Base-by-base conservation (phyloP, 768 basidiomycete genomes). In the Neoboletus magnificus region DNA sequence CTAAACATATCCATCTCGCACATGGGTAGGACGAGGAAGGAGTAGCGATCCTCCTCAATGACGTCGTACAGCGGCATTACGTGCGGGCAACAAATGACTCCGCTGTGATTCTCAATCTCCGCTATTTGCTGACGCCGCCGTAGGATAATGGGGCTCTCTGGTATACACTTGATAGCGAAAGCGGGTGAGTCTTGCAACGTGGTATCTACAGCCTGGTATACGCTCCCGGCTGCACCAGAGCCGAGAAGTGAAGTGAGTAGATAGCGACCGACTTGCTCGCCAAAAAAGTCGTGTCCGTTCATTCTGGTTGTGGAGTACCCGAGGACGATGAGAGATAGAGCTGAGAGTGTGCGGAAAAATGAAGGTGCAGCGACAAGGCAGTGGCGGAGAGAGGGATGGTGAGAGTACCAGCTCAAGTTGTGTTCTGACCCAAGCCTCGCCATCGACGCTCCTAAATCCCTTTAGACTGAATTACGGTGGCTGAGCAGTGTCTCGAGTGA, bases 121-220 rank as follows among this genome's bases (percentile, higher is more conserved):
- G 89, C 81, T 15, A 71, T 62, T 69, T 93, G 90, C 64, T 82
- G 83, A 46, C 75, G 64, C 33, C 78, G 79, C 57, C 83, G 79
- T 47, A 76, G 73, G 43, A 80, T 77, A 53, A 79, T 68, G 25
- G 73, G 74, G 7, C 76, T 74, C 59, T 80, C 79, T 61, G 77
- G 76, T 33, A 91, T 74, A 66, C 89, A 91, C 71, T 93, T 93
- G 71, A 93, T 81, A 37, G 90, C 89, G 58, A 81, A 83, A 63
- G 75, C 77, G 49, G 69, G 59, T 39, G 76, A 69, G 25, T 62
- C 64, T 30, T 71, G 65, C 48, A 74, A 74, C 32, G 69, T 66
- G 30, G 71, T 65, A 64, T 89, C 86, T 48, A 85, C 68, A 33
- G 87, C 90, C 58, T 79, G 80, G 72, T 93, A 91, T 61, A 93